Base-by-base conservation (phyloP, 1,139 yeast species). In the Pichia sp. region DNA sequence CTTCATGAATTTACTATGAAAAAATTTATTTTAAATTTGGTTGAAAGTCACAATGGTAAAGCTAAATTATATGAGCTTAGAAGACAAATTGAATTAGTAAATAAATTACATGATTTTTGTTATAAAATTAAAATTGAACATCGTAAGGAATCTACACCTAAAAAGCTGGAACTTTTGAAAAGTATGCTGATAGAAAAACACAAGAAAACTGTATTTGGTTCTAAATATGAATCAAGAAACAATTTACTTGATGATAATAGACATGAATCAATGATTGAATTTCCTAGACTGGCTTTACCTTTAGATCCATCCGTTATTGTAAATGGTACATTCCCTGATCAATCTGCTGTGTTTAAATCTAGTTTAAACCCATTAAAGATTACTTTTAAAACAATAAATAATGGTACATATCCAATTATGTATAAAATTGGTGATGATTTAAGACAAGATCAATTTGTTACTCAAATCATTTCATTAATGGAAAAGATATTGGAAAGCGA, bases 381-480 rank as follows among this genome's bases (percentile, higher is more conserved):
- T 36, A 78, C 89, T 0, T 80, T 92, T 59, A 81, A 76, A 54
- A 52, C 50, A 1, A 67, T 73, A 1, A 65, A 62, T 16, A 85
- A 82, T 0, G 30, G 39, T 0, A 45, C 39, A 32, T 94, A 89
- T 62, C 80, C 95, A 4, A 66, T 92, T 37, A 92, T 94, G 84
- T 89, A 89, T 66, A 94, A 94, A 62, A 85, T 86, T 41, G 98
- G 99, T 3, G 98, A 94, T 64, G 98, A 94, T 61, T 69, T 94
- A 42, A 71, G 97, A 48, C 99, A 94, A 62, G 99, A 94, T 67
- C 99, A 94, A 62, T 74, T 94, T 54, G 95, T 92, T 25, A 86
- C 89, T 43, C 98, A 94, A 63, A 87, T 94, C 48, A 86, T 94
- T 44, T 78, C 84, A 44, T 68, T 94, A 48, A 92, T 94, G 96